Evolutionary conservation across 2,329 filamentous ascomycete species (phyloP), one percentile per base, ranked within the genome.

Genomic region (Aspergillus awamori): DNA sequence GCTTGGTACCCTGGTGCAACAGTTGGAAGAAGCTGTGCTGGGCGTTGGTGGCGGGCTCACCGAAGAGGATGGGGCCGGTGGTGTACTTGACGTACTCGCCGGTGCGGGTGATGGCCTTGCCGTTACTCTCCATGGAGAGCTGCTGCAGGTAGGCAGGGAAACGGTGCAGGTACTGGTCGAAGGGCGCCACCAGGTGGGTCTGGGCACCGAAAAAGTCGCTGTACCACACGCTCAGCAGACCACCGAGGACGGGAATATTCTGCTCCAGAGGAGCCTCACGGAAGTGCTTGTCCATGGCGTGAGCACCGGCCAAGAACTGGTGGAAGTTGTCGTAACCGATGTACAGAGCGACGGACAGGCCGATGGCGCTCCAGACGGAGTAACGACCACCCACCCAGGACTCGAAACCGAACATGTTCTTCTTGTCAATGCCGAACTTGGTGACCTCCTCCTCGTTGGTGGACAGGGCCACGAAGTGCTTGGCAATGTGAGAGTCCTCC

Each of bases 11-110:
- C 81, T 99, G 95, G 85, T 99, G 95, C 62, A 99, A 88, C 52
- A 99, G 89, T 86, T 99, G 95, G 89, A 96, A 99, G 89, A 99
- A 99, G 63, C 95, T 98, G 87, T 99, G 95, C 84, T 99, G 95
- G 48, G 95, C 95, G 77, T 99, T 99, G 78, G 95, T 99, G 80
- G 93, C 96, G 57, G 95, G 95, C 85, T 99, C 95, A 75, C 95
- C 95, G 76, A 99, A 99, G 65, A 99, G 84, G 76, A 99, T 94
- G 58, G 95, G 87, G 53, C 95, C 94, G 39, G 95, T 99, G 61
- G 93, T 97, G 84, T 99, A 99, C 83, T 97, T 97, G 75, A 96
- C 93, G 63, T 96, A 89, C 66, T 89, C 87, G 39, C 93, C 89
- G 60, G 87, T 89, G 73, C 95, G 92, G 64, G 94, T 96, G 74